A percentile compares a stretch with the other conserved stretches of the same genome.
These are phyloP conservation scores for Cystobasidium onofrii DNA, from an alignment of 768 basidiomycete genomes.

Conservation along the genomic window DNA sequence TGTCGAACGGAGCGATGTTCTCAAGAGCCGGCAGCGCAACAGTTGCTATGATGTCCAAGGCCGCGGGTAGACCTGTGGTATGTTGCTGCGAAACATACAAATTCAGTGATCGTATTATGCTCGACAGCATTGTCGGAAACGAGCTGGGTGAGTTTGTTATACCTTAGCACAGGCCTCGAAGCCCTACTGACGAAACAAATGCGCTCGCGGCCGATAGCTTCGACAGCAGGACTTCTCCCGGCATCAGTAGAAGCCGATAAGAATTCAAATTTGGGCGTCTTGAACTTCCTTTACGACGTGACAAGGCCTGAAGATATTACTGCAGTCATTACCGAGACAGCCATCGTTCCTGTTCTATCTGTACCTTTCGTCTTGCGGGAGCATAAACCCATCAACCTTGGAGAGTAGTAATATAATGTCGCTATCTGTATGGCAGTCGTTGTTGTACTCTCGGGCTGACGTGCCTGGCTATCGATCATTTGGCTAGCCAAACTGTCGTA, in stretches of 20 bases:
- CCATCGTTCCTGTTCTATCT: constrained; percentile 53
- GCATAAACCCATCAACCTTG: constrained; percentile 38
- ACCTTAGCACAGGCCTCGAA: not conserved
- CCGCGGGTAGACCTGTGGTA: constrained; percentile 79
- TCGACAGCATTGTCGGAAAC: constrained; percentile 92
- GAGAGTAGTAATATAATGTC: not conserved
- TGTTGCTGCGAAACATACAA: constrained; percentile 99
- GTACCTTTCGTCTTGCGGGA: constrained; percentile 42
- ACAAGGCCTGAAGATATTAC: constrained; percentile 88
- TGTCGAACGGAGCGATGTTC: constrained; percentile 88
- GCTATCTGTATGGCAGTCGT: not conserved
- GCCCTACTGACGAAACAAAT: not conserved
- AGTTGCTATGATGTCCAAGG: constrained; percentile 92
- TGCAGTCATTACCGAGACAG: constrained; percentile 93
- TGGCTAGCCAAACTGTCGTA: not conserved
- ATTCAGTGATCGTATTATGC: constrained; percentile 80
- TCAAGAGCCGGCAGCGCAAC: constrained; percentile 89
- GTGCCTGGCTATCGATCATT: not conserved
- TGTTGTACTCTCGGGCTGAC: not conserved
- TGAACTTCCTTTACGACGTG: constrained; percentile 86
- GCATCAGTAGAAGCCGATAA: not conserved
- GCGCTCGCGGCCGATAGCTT: constrained; percentile 30
- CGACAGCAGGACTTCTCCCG: constrained; percentile 15
- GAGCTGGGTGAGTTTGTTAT: constrained; percentile 63
- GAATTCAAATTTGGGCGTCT: constrained; percentile 58